Percentiles rank a stretch among this genome's conserved stretches.
Conservation (phyloP, 495 filamentous ascomycete species). For the Immersiella caudata region DNA sequence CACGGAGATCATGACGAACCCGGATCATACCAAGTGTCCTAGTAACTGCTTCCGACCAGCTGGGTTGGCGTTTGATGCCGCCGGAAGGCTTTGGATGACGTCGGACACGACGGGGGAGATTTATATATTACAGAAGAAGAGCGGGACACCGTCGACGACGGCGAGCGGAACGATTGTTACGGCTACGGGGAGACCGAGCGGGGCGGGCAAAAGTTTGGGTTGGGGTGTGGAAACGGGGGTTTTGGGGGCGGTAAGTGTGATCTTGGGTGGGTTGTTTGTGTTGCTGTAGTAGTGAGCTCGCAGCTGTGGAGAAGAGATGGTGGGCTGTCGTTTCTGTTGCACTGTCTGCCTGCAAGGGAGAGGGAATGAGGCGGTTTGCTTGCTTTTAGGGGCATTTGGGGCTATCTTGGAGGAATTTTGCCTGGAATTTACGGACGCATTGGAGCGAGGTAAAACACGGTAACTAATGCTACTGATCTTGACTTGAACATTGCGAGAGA, state of each 20-base stretch:
- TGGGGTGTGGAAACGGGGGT: constrained; percentile 11
- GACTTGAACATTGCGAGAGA: no score
- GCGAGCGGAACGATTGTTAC: constrained; percentile 28
- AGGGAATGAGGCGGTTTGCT: background rate
- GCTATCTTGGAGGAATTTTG: background rate
- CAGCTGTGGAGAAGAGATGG: no score
- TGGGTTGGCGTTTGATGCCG: constrained; percentile 49
- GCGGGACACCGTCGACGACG: constrained; percentile 19
- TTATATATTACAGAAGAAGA: constrained; percentile 43
- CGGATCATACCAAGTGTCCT: constrained; percentile 47
- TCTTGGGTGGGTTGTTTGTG: background rate
- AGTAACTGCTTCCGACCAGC: constrained; percentile 55
- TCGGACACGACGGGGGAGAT: constrained; percentile 57
- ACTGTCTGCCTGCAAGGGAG: background rate
- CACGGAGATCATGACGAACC: constrained; percentile 52
- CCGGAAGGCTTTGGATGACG: constrained; percentile 51
- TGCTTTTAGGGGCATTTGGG: background rate
- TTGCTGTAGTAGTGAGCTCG: background rate
- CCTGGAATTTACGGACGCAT: background rate
- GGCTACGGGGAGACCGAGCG: constrained; percentile 14
- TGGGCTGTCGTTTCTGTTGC: background rate
- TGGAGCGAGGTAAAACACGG: background rate
- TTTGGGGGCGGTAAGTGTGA: constrained; percentile 1
- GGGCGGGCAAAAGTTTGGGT: background rate
- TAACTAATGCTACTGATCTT: background rate